Conservation (phyloP, 495 filamentous ascomycete species). For the Annulohypoxylon stygium region DNA sequence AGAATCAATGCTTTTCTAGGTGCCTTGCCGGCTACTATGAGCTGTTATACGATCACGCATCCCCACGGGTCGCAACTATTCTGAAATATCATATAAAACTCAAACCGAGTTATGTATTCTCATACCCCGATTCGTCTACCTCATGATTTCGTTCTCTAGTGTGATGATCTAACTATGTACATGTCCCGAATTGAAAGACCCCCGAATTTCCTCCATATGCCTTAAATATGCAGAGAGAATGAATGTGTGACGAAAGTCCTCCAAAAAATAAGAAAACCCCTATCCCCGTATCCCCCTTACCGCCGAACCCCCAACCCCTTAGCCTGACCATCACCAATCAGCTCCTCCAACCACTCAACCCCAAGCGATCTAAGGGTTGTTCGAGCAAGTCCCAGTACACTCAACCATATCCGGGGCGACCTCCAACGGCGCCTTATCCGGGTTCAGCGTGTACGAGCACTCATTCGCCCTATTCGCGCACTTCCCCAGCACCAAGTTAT, state of each 20-base stretch:
- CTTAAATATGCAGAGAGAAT: neutral
- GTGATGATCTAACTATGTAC: neutral
- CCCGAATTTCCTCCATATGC: neutral
- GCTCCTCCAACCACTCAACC: neutral
- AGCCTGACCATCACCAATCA: neutral
- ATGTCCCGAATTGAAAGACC: neutral
- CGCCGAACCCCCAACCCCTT: neutral
- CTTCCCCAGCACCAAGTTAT: neutral
- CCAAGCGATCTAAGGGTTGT: neutral
- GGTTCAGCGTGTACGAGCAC: conserved; percentile 11
- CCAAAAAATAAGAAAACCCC: neutral
- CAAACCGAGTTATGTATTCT: neutral
- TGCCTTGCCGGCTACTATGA: too few relatives aligned
- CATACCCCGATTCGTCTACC: neutral
- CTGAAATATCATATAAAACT: neutral
- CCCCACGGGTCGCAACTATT: neutral
- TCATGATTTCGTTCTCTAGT: neutral
- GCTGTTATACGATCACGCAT: neutral
- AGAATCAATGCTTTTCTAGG: too few relatives aligned
- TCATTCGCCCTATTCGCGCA: neutral
- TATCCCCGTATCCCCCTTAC: neutral
- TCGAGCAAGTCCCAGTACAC: conserved; percentile 31
- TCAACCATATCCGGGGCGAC: conserved; percentile 24
- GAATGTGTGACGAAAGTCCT: neutral
- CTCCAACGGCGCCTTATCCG: neutral